Conservation (phyloP, 768 basidiomycete genomes). For the Atractiella rhizophila region DNA sequence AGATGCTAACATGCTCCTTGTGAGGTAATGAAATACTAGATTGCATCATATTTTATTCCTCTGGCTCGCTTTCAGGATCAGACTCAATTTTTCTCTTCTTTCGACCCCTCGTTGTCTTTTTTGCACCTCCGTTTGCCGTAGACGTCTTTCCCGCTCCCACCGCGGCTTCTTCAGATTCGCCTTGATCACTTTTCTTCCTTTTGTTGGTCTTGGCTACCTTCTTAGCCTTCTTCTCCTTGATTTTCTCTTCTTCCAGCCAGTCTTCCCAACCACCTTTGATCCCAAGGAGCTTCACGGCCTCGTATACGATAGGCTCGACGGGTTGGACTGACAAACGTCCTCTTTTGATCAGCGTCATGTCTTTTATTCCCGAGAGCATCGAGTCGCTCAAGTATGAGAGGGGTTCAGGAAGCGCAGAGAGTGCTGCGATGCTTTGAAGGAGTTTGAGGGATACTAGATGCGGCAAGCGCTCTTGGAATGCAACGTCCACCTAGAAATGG, state of each 20-base stretch:
- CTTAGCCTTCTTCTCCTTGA: not conserved
- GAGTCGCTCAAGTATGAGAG: constrained; percentile 3
- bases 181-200: too few species aligned
- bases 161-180: too few species aligned
- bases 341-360: constrained; percentile 53
- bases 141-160: too few species aligned
- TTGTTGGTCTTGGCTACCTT: too few species aligned
- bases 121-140: too few species aligned
- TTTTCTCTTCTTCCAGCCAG: constrained; percentile 19
- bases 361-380: constrained; percentile 22
- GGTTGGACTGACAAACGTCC: constrained; percentile 73
- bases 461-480: constrained; percentile 35
- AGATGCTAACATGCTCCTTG: too few species aligned
- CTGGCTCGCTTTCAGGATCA: too few species aligned
- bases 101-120: too few species aligned
- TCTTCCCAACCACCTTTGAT: constrained; percentile 45
- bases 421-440: constrained; percentile 30
- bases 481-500: constrained; percentile 14
- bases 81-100: too few species aligned
- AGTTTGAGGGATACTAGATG: constrained; percentile 58
- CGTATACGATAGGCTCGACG: constrained; percentile 39
- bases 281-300: constrained; percentile 35
- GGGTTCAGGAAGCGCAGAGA: constrained; percentile 5
- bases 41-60: too few species aligned
- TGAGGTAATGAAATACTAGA: too few species aligned